Conservation (phyloP, 441 rosid species). For the Erodium texanum region DNA sequence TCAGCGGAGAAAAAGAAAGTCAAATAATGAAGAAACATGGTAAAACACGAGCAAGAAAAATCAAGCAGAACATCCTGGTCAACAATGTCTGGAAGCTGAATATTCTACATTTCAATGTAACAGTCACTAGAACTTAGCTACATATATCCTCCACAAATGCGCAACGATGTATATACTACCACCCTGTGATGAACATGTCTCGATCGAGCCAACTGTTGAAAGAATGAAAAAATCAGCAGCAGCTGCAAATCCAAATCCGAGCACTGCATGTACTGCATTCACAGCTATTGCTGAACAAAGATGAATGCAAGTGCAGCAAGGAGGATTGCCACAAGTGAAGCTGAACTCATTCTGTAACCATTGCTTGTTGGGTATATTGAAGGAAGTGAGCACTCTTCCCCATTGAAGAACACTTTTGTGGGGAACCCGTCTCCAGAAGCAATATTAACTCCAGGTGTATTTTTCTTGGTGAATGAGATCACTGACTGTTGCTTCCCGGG, state of each 20-base stretch:
- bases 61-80: too few species aligned
- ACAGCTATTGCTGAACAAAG: slow-evolving; percentile 27
- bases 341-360: slow-evolving; percentile 26
- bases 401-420: slow-evolving; percentile 80
- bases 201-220: not conserved
- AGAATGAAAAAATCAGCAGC: slow-evolving; percentile 2
- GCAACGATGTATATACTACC: too few species aligned
- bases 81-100: not conserved
- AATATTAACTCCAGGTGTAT: slow-evolving; percentile 53
- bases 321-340: slow-evolving; percentile 18
- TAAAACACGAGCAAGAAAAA: too few species aligned
- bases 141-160: too few species aligned
- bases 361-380: slow-evolving; percentile 41
- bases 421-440: slow-evolving; percentile 82
- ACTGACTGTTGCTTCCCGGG: slow-evolving; percentile 96
- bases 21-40: too few species aligned
- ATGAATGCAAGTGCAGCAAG: slow-evolving; percentile 31
- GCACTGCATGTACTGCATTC: too few species aligned
- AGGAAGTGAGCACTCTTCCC: slow-evolving; percentile 88
- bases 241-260: not conserved
- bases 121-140: not conserved
- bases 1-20: too few species aligned
- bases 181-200: not conserved
- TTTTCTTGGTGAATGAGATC: slow-evolving; percentile 79
- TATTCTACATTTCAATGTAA: not conserved